Evolutionary conservation across 129 eudicot species (phyloP).

Genomic region (Artemisia tridentata): DNA sequence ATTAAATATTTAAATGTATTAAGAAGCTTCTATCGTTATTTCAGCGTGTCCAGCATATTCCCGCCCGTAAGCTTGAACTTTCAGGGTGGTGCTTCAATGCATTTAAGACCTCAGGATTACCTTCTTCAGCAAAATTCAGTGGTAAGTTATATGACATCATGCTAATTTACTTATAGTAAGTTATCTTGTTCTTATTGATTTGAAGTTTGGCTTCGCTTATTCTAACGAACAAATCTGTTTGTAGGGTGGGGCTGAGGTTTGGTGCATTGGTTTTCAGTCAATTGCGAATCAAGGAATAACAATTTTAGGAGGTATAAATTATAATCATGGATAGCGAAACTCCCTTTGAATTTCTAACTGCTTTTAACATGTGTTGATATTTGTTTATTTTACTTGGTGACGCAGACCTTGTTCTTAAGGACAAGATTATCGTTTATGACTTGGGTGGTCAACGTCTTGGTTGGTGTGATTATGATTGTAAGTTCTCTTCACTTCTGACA

Average conservation of each 20-base stretch:
- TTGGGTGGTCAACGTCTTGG: conserved; percentile 86
- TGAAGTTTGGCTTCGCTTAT: conserved; percentile 5
- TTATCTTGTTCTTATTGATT: not conserved
- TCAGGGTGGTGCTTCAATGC: conserved; percentile 88
- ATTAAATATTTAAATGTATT: not conserved
- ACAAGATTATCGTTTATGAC: conserved; percentile 84
- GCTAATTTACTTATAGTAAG: not conserved
- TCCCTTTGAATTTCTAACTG: not conserved
- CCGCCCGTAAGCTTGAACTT: conserved; percentile 83
- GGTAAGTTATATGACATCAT: conserved; percentile 44
- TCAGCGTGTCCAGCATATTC: conserved; percentile 65
- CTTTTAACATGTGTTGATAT: not conserved
- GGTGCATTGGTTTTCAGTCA: conserved; percentile 93
- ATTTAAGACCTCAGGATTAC: conserved; percentile 77
- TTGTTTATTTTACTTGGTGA: conserved; percentile 10
- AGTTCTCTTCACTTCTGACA: conserved; percentile 26
- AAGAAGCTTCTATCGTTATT: conserved; percentile 1
- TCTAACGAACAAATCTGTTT: not conserved
- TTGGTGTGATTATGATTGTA: conserved; percentile 92
- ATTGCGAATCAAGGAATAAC: conserved; percentile 76
- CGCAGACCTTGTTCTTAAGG: conserved; percentile 88
- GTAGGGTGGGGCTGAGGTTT: conserved; percentile 76
- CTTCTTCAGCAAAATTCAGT: conserved; percentile 77
- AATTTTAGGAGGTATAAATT: conserved; percentile 80
- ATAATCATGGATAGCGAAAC: not conserved